A percentile compares a stretch with the other conserved stretches of the same genome.
Conservation (phyloP, 2,329 filamentous ascomycete species). For the Clonostachys solani region DNA sequence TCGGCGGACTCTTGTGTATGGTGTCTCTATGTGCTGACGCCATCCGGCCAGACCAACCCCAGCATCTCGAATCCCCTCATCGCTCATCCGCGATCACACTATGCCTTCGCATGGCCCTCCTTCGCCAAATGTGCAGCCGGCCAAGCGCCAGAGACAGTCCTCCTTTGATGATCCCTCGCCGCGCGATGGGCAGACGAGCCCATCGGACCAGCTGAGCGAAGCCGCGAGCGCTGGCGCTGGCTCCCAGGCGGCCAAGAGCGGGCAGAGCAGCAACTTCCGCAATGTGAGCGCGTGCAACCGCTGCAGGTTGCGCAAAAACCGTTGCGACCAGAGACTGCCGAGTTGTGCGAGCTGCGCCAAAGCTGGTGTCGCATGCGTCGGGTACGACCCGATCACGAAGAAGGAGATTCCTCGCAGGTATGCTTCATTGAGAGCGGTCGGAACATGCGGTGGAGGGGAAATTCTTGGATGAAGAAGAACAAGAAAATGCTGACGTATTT, state of each 20-base stretch:
- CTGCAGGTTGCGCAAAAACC: conserved; percentile 87
- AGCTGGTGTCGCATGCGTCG: conserved; percentile 85
- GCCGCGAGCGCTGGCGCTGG: conserved; percentile 17
- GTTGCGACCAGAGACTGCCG: conserved; percentile 89
- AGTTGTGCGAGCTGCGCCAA: conserved; percentile 91
- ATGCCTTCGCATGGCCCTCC: conserved; percentile 44
- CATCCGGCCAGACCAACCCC: conserved; percentile 10
- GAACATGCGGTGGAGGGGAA: neutral
- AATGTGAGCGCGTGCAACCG: conserved; percentile 95
- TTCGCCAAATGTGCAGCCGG: conserved; percentile 44
- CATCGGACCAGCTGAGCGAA: conserved; percentile 23
- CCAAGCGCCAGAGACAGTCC: conserved; percentile 53
- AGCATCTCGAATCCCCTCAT: neutral
- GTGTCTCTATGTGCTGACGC: too few species aligned
- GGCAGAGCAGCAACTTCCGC: conserved; percentile 66
- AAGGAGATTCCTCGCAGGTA: conserved; percentile 89
- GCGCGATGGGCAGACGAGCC: conserved; percentile 18
- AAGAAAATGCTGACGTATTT: conserved; percentile 11
- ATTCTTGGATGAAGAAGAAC: neutral
- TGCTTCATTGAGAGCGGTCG: conserved; percentile 21
- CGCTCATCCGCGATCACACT: neutral
- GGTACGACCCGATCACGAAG: conserved; percentile 95
- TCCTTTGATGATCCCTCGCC: conserved; percentile 40
- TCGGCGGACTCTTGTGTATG: too few species aligned
- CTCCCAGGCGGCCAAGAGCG: conserved; percentile 34